Base-by-base conservation (phyloP, 2,329 filamentous ascomycete genomes). In the Monosporascus sp. region DNA sequence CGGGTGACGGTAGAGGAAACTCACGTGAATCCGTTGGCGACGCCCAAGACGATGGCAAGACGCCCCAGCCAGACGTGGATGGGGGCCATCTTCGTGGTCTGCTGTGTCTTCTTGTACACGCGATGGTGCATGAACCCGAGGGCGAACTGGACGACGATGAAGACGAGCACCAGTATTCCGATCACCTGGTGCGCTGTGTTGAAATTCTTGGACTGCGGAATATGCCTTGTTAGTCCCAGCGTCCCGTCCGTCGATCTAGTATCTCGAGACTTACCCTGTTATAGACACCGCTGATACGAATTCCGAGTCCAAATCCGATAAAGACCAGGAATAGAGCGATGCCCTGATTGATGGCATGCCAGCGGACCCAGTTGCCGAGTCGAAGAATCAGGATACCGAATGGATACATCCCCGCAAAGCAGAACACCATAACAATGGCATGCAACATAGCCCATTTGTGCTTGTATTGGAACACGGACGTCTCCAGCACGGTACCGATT, bases 51-150 rank as follows among this genome's bases (percentile, higher is more conserved):
- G 20, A 86, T 72, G 37, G 81, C 71, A 3, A 77, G 46, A 16
- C 82, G 76, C 2, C 84, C 84, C 3, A 83, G 68, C 77, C 81
- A 82, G 20, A 80, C 67, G 66, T 87, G 84, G 24, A 79, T 69
- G 19, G 71, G 77, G 50, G 78, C 74, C 37, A 82, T 72, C 58
- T 74, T 73, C 26, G 80, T 80, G 1, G 77, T 67, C 22, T 72
- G 55, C 52, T 77, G 69, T 2, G 78, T 81, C 64, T 73, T 70
- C 60, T 75, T 78, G 65, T 73, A 82, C 38, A 78, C 71, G 47
- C 74, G 70, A 60, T 85, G 82, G 58, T 85, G 79, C 52, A 82
- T 58, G 56, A 79, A 72, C 27, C 83, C 83, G 16, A 86, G 64
- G 2, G 70, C 65, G 55, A 82, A 77, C 60, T 85, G 81, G 5